phyloP scores from a whole-genome alignment of 495 filamentous ascomycete species.

The Daldinia bambusicola region DNA sequence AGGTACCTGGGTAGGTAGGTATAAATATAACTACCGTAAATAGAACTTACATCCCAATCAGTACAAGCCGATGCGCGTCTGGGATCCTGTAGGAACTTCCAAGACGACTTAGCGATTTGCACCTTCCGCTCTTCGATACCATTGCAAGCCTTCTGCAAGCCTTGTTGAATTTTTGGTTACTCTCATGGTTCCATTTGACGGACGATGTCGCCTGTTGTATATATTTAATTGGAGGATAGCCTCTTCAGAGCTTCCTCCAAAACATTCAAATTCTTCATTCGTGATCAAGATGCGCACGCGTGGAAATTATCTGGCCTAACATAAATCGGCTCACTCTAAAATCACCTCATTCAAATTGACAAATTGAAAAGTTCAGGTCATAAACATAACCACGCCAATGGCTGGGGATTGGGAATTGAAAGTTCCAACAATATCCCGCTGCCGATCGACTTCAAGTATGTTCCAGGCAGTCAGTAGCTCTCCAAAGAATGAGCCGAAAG shows the following conservation, averaged over 20 bases:
- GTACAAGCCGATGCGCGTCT: conserved; percentile 6
- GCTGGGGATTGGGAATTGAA: background rate
- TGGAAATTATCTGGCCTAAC: background rate
- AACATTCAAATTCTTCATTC: background rate
- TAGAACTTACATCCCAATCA: conserved; percentile 5
- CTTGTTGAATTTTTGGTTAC: background rate
- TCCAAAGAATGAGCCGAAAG: conserved; percentile 21
- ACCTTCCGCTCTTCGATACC: background rate
- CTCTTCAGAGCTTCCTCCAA: background rate
- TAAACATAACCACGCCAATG: background rate
- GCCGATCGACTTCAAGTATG: conserved; percentile 36
- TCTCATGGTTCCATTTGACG: background rate
- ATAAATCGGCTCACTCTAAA: background rate
- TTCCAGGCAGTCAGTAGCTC: conserved; percentile 17
- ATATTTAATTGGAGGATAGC: background rate
- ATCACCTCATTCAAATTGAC: background rate
- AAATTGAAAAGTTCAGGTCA: background rate
- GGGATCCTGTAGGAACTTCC: conserved; percentile 5
- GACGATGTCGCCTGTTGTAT: background rate
- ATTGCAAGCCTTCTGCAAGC: background rate
- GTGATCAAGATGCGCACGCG: background rate
- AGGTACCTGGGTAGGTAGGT: too few relatives aligned
- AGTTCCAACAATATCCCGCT: conserved; percentile 28
- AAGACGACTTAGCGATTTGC: background rate
- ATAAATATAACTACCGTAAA: conserved; percentile 9